Evolutionary conservation across 345 rosid species (phyloP), one percentile per base, ranked within the genome.

Genomic region (Luvunga scandens): DNA sequence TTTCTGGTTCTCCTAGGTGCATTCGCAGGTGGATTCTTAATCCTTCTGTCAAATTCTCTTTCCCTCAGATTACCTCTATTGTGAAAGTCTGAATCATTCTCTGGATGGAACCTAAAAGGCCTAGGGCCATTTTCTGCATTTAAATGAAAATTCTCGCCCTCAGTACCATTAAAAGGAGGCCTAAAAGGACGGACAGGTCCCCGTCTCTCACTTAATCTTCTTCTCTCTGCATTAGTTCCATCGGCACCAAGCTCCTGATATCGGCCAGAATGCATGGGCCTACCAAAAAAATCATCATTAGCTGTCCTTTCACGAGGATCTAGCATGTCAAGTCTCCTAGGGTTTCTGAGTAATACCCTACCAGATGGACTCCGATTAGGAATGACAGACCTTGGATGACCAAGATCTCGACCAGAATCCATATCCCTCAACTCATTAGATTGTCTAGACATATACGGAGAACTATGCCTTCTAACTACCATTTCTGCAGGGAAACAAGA

Each of bases 241-340:
- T 89, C 94, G 76, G 74, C 84, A 76, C 86, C 89, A 53, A 88
- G 80, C 69, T 90, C 93, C 77, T 85, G 86, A 83, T 89, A 93
- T 71, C 91, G 85, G 42, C 88, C 87, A 85, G 95, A 80, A 76
- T 84, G 87, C 84, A 81, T 59, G 19, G 87, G 91, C 68, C 90
- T 89, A 14, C 87, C 88, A 79, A 87, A 88, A 79, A 84, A 91
- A 69, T 87, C 90, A 57, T 90, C 93, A 59, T 74, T 53, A 9
- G 82, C 87, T 2, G 84, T 79, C 80, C 93, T 86, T 75, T 89
- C 98, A 80, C 91, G 88, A 81, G 92, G 86, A 84, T 90, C 89
- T 56, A 78, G 67, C 74, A 85, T 73, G 66, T 89, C 91, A 62
- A 84, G 75, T 81, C 92, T 86, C 79, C 94, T 86, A 75, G 62